A percentile compares a stretch with the other conserved stretches of the same genome.
Conservation (phyloP, 768 basidiomycete genomes). For the Psilocybe cubensis region DNA sequence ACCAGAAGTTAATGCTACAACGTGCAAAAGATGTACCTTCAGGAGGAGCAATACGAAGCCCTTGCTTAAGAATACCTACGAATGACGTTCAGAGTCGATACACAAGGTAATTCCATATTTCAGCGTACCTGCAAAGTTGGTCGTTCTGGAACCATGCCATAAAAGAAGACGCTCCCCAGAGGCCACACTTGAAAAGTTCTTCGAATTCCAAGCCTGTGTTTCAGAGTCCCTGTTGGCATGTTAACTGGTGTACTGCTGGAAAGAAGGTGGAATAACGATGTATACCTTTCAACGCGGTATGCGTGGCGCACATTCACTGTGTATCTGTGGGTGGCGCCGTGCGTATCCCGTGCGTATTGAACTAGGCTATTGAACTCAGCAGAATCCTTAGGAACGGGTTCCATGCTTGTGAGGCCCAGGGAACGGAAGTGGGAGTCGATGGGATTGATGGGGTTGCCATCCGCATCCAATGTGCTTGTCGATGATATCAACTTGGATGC, state of each 20-base stretch:
- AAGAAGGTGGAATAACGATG: too few relatives aligned
- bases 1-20: background rate
- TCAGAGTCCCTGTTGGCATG: conserved; percentile 6
- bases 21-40: conserved; percentile 3
- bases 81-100: background rate
- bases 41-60: conserved; percentile 13
- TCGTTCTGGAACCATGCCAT: conserved; percentile 15
- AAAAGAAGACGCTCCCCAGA: conserved; percentile 9
- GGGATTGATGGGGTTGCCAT: conserved; percentile 12
- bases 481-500: conserved; percentile 12
- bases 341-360: conserved; percentile 10
- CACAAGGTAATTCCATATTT: background rate
- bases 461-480: background rate
- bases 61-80: conserved; percentile 15
- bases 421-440: conserved; percentile 13
- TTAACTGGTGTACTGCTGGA: too few relatives aligned
- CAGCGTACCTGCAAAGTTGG: conserved; percentile 11
- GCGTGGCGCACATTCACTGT: conserved; percentile 3
- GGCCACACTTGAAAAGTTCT: background rate
- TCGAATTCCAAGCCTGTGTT: conserved; percentile 9
- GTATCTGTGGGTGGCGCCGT: conserved; percentile 11
- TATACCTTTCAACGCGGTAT: conserved; percentile 11
- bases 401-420: conserved; percentile 12
- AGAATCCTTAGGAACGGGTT: background rate
- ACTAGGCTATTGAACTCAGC: conserved; percentile 6